Evolutionary conservation across 2,329 filamentous ascomycete species (phyloP), one percentile per base, ranked within the genome.

Genomic region (Shiraia sp.): DNA sequence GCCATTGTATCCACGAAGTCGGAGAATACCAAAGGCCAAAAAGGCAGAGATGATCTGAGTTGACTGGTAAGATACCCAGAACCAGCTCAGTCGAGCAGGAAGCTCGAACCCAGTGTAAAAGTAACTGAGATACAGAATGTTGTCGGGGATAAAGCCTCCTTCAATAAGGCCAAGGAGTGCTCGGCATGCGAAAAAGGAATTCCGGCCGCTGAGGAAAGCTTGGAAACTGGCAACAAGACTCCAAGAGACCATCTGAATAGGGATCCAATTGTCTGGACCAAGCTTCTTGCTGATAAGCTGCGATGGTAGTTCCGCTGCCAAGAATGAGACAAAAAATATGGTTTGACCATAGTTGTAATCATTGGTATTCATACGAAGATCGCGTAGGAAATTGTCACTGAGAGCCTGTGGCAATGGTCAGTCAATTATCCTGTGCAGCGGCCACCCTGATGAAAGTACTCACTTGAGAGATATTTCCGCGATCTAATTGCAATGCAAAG

Each of bases 261-360:
- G 73, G 6, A 76, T 72, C 63, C 73, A 75, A 9, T 71, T 68
- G 36, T 74, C 70, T 2, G 74, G 73, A 0, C 74, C 73, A 7
- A 72, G 55, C 35, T 72, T 72, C 49, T 76, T 77, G 28, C 71
- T 74, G 14, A 76, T 67, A 6, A 76, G 65, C 32, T 76, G 73
- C 0, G 72, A 74, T 0, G 74, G 74, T 12, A 77, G 59, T 35
- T 75, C 74, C 1, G 74, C 72, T 22, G 48, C 57, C 4, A 95
- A 88, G 72, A 95, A 95, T 69, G 88, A 90, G 16, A 81, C 78
- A 69, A 88, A 92, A 75, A 95, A 95, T 8, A 87, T 73, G 0
- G 70, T 72, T 35, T 73, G 63, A 7, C 66, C 66, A 29, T 63
- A 65, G 42, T 70, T 70, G 55, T 67, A 69, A 45, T 69, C 65